Evolutionary conservation across 805 yeast species (phyloP).

Genomic region (Komagataella pastoris): DNA sequence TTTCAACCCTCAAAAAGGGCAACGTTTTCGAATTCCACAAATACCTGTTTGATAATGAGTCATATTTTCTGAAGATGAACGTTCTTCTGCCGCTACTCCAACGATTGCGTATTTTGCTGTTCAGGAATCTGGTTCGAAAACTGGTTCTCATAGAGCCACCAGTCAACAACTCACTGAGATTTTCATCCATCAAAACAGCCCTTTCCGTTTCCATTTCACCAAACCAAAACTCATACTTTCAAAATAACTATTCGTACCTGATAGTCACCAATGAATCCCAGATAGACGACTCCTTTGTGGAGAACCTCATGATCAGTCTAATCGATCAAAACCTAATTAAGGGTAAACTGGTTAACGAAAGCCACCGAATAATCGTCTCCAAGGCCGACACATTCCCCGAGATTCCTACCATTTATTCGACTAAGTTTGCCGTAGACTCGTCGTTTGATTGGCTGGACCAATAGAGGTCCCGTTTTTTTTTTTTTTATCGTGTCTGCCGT

Average conservation of each 20-base stretch:
- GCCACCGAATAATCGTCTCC: constrained; percentile 13
- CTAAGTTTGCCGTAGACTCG: constrained; percentile 9
- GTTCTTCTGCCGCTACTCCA: constrained; percentile 31
- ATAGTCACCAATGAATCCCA: constrained; percentile 6
- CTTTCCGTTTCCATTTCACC: constrained; percentile 10
- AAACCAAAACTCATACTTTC: neutral
- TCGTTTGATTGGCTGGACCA: constrained; percentile 17
- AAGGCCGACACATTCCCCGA: constrained; percentile 16
- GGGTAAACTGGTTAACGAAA: constrained; percentile 27
- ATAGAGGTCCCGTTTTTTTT: neutral
- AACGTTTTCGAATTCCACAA: constrained; percentile 23
- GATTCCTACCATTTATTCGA: constrained; percentile 8
- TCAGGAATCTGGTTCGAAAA: constrained; percentile 25
- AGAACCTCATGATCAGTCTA: constrained; percentile 35
- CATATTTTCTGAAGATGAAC: constrained; percentile 22
- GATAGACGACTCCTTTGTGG: constrained; percentile 28
- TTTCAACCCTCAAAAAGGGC: constrained; percentile 24
- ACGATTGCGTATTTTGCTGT: constrained; percentile 26
- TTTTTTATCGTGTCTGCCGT: neutral
- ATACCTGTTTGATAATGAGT: constrained; percentile 19
- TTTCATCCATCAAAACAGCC: constrained; percentile 11
- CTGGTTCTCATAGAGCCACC: constrained; percentile 8
- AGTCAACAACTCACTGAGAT: constrained; percentile 5
- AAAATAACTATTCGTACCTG: constrained; percentile 13
- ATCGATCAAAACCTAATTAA: constrained; percentile 39